These are phyloP conservation scores for Parastagonospora nodorum DNA, from an alignment of 2,329 filamentous ascomycete genomes.

Conservation along the genomic window DNA sequence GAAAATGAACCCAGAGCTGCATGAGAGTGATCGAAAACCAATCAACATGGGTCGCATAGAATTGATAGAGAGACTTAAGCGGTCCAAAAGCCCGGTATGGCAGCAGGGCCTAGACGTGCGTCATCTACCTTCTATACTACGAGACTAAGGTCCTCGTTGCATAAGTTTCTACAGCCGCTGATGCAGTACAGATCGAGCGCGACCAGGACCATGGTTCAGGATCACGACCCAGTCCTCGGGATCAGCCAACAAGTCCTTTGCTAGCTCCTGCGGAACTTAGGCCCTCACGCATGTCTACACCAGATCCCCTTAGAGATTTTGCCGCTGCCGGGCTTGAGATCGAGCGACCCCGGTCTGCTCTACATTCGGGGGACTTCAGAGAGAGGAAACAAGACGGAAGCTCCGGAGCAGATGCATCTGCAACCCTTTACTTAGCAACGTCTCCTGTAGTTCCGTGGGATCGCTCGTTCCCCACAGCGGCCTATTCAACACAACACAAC, in stretches of 20 bases:
- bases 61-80: constrained; percentile 84
- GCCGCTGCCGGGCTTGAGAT: constrained; percentile 60
- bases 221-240: constrained; percentile 28
- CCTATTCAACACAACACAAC: constrained; percentile 25
- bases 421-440: constrained; percentile 44
- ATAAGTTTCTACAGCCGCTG: constrained; percentile 17
- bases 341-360: constrained; percentile 77
- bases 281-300: constrained; percentile 36
- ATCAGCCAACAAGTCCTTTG: constrained; percentile 39
- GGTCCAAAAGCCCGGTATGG: constrained; percentile 77
- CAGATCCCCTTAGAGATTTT: constrained; percentile 33
- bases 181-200: constrained; percentile 18
- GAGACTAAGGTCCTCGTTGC: background rate
- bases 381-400: constrained; percentile 49
- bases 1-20: constrained; percentile 18
- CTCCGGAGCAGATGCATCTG: constrained; percentile 13
- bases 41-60: constrained; percentile 66
- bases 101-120: constrained; percentile 61
- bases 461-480: constrained; percentile 49
- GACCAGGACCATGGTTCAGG: constrained; percentile 15
- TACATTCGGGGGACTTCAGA: constrained; percentile 67
- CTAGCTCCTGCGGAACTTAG: constrained; percentile 43
- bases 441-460: constrained; percentile 66
- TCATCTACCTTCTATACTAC: constrained; percentile 2
- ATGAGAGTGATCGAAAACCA: constrained; percentile 30